Evolutionary conservation across 1,139 yeast species (phyloP), one percentile per base, ranked within the genome.

Genomic region (Nakaseomyces bracarensis): DNA sequence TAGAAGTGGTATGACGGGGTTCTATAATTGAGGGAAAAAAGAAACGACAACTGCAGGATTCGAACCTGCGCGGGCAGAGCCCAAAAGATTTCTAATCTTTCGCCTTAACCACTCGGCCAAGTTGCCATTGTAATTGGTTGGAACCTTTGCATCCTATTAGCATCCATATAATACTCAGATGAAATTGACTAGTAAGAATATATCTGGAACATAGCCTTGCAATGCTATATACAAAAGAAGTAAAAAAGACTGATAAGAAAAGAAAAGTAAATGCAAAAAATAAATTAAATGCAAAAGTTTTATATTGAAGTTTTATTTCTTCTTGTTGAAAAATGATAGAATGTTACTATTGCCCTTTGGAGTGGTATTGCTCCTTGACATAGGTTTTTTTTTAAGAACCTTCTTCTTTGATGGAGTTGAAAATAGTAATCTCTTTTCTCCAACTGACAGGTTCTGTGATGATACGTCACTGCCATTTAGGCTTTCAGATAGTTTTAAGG

Each of bases 71-170:
- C 64, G 64, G 63, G 64, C 64, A 58, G 54, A 60, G 63, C 70
- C 71, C 71, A 67, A 68, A 67, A 67, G 72, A 67, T 68, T 68
- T 68, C 72, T 68, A 68, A 68, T 68, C 72, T 68, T 67, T 66
- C 72, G 71, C 72, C 72, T 68, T 68, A 68, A 68, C 72, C 72
- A 65, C 72, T 68, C 72, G 72, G 72, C 71, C 71, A 68, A 65
- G 68, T 64, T 66, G 70, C 70, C 70, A 25, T 40, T 30, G 34
- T 11, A 30, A 28, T 28, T 11, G 5, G 16, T 13, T 28, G 18
- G 9, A n/a, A 18, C 7, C 25, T 7, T n/a, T n/a, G n/a, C n/a
- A n/a, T n/a, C n/a, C n/a, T n/a, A n/a, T n/a, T n/a, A n/a, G n/a
- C n/a, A n/a, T n/a, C n/a, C n/a, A n/a, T n/a, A n/a, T n/a, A n/a